Base-by-base conservation (phyloP, 2,329 filamentous ascomycete genomes). In the Diaporthe sp. region DNA sequence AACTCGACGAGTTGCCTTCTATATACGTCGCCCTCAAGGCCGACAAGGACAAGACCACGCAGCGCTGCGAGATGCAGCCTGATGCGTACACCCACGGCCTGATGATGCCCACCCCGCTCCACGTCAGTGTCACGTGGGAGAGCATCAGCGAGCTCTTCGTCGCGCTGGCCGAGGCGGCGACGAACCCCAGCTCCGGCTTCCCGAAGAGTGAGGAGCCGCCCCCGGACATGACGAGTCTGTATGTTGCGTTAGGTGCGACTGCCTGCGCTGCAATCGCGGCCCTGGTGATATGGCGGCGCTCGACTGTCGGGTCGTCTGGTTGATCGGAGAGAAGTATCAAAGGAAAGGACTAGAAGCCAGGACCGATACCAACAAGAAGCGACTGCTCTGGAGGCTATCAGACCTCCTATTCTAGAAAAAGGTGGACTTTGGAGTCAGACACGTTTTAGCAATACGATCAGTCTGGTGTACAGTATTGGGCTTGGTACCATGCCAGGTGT, bases 141-240 rank as follows among this genome's bases (percentile, higher is more conserved):
- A 97, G 94, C 80, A 98, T 98, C 79, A 94, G 94, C 78, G 97
- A 99, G 84, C 90, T 98, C 49, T 99, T 98, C 84, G 95, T 98
- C 34, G 93, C 91, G 49, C 90, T 98, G 74, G 97, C 97, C 9
- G 97, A 98, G 84, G 94, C 95, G 55, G 96, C 96, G 8, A 97
- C 96, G 59, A 95, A 95, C 81, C 97, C 97, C 0, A 95, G 93
- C 79, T 94, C 92, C 0, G 96, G 94, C 0, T 98, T 97, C 80
- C 96, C 97, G 0, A 97, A 96, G 84, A 94, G 90, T 72, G 95
- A 98, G 78, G 96, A 98, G 80, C 95, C 97, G 72, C 90, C 92
- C 1, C 92, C 93, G 6, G 96, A 98, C 83, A 91, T 94, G 79
- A 95, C 95, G 77, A 93, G 94, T 77, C 87, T 98, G 81, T 98